These are phyloP conservation scores for Bipolaris bicolor DNA, from an alignment of 2,329 filamentous ascomycete species.

Conservation along the genomic window DNA sequence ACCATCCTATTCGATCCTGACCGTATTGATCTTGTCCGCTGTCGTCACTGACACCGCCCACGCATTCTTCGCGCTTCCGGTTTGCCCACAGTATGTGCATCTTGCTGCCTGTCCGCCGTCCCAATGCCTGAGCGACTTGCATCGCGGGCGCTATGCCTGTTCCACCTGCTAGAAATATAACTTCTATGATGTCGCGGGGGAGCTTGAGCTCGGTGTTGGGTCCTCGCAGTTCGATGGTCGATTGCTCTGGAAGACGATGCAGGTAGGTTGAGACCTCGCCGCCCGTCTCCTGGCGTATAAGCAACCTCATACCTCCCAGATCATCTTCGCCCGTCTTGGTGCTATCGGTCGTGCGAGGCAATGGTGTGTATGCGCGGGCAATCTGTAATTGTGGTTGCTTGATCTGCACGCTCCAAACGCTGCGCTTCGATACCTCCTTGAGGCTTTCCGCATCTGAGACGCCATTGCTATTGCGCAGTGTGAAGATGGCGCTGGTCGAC, in stretches of 20 bases:
- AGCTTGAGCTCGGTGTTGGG: constrained; percentile 73
- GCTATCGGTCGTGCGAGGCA: constrained; percentile 65
- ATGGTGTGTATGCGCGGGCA: constrained; percentile 85
- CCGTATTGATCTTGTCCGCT: constrained; percentile 3
- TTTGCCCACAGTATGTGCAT: constrained; percentile 87
- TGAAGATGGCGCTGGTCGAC: constrained; percentile 71
- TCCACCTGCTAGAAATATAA: constrained; percentile 88
- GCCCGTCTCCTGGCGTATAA: constrained; percentile 76
- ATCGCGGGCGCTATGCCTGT: constrained; percentile 91
- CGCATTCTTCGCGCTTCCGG: constrained; percentile 68
- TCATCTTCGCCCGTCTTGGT: constrained; percentile 32
- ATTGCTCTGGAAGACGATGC: constrained; percentile 65
- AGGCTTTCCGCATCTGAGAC: constrained; percentile 38
- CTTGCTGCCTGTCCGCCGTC: constrained; percentile 51
- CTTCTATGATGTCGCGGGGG: constrained; percentile 58
- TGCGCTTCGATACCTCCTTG: constrained; percentile 60
- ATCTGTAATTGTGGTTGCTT: constrained; percentile 96
- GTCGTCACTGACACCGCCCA: constrained; percentile 63
- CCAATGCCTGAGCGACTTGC: constrained; percentile 73
- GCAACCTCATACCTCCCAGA: constrained; percentile 65
- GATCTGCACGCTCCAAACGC: constrained; percentile 87
- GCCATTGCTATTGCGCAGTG: constrained; percentile 57
- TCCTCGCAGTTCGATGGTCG: constrained; percentile 76
- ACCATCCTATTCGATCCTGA: constrained; percentile 30
- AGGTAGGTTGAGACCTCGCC: constrained; percentile 90